phyloP scores from a whole-genome alignment of 768 basidiomycete genomes.

The Collybiopsis confluens region DNA sequence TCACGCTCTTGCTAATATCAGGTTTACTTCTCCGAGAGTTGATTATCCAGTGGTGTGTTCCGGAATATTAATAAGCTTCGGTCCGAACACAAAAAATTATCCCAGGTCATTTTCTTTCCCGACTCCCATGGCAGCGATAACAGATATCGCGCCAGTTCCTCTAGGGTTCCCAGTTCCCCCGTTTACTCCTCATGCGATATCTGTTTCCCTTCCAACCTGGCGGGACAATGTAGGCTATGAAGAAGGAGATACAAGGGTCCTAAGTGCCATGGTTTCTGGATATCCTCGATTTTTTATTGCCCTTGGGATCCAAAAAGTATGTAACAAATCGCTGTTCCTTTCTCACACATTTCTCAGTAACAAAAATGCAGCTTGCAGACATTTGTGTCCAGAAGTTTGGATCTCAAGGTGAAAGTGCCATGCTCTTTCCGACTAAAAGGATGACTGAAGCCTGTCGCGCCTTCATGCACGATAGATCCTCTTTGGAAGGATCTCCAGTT shows the following conservation, averaged over 20 bases:
- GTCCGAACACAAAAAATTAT: too few relatives aligned
- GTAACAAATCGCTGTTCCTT: slow-evolving; percentile 18
- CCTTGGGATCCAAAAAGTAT: slow-evolving; percentile 76
- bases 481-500: slow-evolving; percentile 35
- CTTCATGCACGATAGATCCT: slow-evolving; percentile 58
- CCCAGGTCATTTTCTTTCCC: not conserved
- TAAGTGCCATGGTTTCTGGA: slow-evolving; percentile 78
- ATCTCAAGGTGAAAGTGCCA: slow-evolving; percentile 61
- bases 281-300: slow-evolving; percentile 97
- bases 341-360: not conserved
- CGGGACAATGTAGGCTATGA: slow-evolving; percentile 89
- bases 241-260: slow-evolving; percentile 76
- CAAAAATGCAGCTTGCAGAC: slow-evolving; percentile 56
- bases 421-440: slow-evolving; percentile 72
- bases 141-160: slow-evolving; percentile 16
- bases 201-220: slow-evolving; percentile 94
- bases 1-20: not conserved
- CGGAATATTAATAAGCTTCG: too few relatives aligned
- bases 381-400: slow-evolving; percentile 82
- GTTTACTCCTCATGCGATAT: slow-evolving; percentile 82
- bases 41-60: not conserved
- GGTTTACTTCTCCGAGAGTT: not conserved
- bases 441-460: slow-evolving; percentile 72
- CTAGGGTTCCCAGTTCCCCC: slow-evolving; percentile 58
- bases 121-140: not conserved